Evolutionary conservation across 331 rosid species (phyloP).

Genomic region (Prunus yedoensis): DNA sequence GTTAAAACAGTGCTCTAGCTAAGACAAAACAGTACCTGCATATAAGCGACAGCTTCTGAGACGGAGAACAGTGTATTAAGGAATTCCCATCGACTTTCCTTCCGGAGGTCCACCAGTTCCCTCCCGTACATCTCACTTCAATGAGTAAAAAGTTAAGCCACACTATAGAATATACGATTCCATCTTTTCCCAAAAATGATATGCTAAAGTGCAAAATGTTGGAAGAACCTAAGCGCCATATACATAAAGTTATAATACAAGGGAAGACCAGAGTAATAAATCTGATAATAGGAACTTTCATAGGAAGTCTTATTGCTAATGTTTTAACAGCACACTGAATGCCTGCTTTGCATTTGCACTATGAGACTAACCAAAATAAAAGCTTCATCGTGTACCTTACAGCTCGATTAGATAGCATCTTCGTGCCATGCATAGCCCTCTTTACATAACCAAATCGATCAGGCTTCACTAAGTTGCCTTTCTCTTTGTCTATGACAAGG

Average conservation of each 20-base stretch:
- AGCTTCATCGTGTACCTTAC: conserved; percentile 60
- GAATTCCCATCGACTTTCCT: conserved; percentile 87
- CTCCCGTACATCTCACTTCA: conserved; percentile 93
- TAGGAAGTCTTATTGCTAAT: neutral
- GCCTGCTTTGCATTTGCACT: neutral
- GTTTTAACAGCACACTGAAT: neutral
- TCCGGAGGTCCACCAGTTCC: conserved; percentile 96
- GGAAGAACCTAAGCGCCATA: neutral
- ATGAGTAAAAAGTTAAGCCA: conserved; percentile 55
- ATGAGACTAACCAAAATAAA: conserved; percentile 9
- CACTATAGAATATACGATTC: conserved; percentile 41
- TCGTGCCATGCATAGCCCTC: conserved; percentile 97
- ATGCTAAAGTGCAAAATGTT: neutral
- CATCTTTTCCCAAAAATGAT: conserved; percentile 27
- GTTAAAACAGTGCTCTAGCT: neutral
- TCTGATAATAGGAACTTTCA: neutral
- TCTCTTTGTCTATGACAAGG: conserved; percentile 96
- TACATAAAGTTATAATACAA: neutral
- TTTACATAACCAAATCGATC: conserved; percentile 93
- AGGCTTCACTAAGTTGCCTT: conserved; percentile 92
- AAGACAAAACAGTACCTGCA: conserved; percentile 63
- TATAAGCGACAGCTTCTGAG: conserved; percentile 97
- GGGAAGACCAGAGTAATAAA: neutral
- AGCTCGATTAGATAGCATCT: conserved; percentile 83
- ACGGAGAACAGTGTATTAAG: conserved; percentile 94